Evolutionary conservation across 345 rosid genomes (phyloP).

Genomic region (Populus tremula): DNA sequence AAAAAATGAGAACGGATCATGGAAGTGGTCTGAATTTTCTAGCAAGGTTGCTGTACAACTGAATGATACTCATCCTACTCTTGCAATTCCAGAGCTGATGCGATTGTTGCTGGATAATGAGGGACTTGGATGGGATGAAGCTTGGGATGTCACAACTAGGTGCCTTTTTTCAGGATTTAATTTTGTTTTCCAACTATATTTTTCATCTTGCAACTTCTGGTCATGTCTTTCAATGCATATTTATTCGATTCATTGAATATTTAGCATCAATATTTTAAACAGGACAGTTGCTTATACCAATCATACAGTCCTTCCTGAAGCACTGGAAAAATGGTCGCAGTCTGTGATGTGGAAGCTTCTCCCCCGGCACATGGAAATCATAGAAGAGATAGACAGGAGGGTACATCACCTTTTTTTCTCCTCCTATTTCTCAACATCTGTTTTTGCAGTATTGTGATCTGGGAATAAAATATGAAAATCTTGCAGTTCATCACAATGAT

Average conservation of each 20-base stretch:
- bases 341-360: conserved; percentile 91
- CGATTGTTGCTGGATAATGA: conserved; percentile 81
- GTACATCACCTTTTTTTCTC: conserved; percentile 33
- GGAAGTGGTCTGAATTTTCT: conserved; percentile 90
- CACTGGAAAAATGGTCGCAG: conserved; percentile 97
- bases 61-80: conserved; percentile 98
- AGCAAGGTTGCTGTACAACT: conserved; percentile 86
- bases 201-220: conserved; percentile 8
- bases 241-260: conserved; percentile 9
- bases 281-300: conserved; percentile 96
- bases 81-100: conserved; percentile 97
- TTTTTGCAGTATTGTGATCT: conserved; percentile 8
- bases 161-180: conserved; percentile 16
- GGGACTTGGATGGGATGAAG: conserved; percentile 98
- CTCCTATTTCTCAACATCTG: conserved; percentile 6
- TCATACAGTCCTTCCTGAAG: conserved; percentile 99
- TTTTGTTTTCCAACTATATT: not conserved
- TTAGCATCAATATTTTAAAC: conserved; percentile 26
- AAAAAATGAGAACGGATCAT: conserved; percentile 43
- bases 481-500: conserved; percentile 73
- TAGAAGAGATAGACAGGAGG: conserved; percentile 87
- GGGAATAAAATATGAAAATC: conserved; percentile 11
- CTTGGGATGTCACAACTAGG: conserved; percentile 89
- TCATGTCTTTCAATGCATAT: conserved; percentile 2
- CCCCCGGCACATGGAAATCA: conserved; percentile 99